Evolutionary conservation across 1,284 basidiomycete species (phyloP).

Genomic region (Naganishia albida): DNA sequence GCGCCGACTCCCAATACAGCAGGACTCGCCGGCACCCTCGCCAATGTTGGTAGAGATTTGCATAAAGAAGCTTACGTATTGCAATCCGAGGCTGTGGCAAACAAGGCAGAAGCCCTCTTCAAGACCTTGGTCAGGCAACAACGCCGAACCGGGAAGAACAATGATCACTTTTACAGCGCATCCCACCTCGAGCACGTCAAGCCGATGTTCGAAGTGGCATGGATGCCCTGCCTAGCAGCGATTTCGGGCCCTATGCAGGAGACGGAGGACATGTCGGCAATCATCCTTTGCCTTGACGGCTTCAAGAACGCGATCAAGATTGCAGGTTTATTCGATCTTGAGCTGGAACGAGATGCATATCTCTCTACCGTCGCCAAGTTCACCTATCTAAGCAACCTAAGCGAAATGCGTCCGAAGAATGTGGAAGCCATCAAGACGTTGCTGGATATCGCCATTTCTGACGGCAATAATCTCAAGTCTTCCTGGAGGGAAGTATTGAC

Average conservation of each 20-base stretch:
- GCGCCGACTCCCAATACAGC: constrained; percentile 55
- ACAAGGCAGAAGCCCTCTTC: constrained; percentile 92
- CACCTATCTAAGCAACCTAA: constrained; percentile 92
- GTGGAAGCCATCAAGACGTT: constrained; percentile 96
- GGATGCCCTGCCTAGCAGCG: constrained; percentile 94
- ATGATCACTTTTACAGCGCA: constrained; percentile 88
- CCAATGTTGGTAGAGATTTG: constrained; percentile 84
- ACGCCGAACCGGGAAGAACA: constrained; percentile 66
- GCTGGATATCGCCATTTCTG: constrained; percentile 86
- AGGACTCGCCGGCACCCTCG: constrained; percentile 76
- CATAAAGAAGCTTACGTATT: constrained; percentile 92
- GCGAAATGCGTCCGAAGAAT: constrained; percentile 97
- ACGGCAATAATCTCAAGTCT: constrained; percentile 89
- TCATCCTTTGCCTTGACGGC: constrained; percentile 88
- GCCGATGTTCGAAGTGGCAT: constrained; percentile 97
- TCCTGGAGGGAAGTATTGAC: constrained; percentile 95
- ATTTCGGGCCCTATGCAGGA: constrained; percentile 88
- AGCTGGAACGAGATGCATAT: constrained; percentile 92
- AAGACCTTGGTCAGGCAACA: constrained; percentile 85
- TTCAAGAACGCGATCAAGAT: constrained; percentile 91
- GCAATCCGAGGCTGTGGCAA: constrained; percentile 92
- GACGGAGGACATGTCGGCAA: constrained; percentile 85
- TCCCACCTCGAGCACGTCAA: constrained; percentile 91
- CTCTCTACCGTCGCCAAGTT: constrained; percentile 97
- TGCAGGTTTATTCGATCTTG: constrained; percentile 91